phyloP scores from a whole-genome alignment of 2,329 filamentous ascomycete species.

The Fusarium algeriense region DNA sequence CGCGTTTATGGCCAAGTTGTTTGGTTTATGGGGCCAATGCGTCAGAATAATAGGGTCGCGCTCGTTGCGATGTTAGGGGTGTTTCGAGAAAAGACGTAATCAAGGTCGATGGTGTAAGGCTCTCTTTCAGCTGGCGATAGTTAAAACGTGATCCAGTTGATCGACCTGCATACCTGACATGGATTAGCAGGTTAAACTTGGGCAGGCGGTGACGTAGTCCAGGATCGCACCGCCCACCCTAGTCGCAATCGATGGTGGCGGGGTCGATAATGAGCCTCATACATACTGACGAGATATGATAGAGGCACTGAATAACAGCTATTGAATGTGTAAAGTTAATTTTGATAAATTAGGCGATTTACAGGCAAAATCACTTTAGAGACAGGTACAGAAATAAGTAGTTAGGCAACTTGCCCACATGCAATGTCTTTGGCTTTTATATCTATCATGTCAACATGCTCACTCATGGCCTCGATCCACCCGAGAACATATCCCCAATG shows the following conservation, averaged over 20 bases:
- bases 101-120: constrained; percentile 2
- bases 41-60: neutral
- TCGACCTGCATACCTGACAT: constrained; percentile 16
- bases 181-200: constrained; percentile 30
- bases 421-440: neutral
- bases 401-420: neutral
- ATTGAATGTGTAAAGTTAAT: neutral
- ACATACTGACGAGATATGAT: neutral
- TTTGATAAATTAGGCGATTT: neutral
- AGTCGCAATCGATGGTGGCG: constrained; percentile 35
- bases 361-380: neutral
- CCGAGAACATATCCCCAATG: neutral
- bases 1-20: constrained; percentile 10
- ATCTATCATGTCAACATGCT: neutral
- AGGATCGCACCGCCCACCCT: constrained; percentile 38
- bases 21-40: constrained; percentile 7
- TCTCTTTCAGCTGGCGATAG: constrained; percentile 16
- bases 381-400: neutral
- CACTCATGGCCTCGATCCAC: neutral
- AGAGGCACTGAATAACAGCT: neutral
- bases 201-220: constrained; percentile 47
- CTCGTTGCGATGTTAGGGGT: neutral
- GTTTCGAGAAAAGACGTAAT: neutral
- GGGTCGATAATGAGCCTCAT: constrained; percentile 37
- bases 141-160: constrained; percentile 40